Evolutionary conservation across 805 yeast species (phyloP).

Genomic region (Starmerella davenportii): DNA sequence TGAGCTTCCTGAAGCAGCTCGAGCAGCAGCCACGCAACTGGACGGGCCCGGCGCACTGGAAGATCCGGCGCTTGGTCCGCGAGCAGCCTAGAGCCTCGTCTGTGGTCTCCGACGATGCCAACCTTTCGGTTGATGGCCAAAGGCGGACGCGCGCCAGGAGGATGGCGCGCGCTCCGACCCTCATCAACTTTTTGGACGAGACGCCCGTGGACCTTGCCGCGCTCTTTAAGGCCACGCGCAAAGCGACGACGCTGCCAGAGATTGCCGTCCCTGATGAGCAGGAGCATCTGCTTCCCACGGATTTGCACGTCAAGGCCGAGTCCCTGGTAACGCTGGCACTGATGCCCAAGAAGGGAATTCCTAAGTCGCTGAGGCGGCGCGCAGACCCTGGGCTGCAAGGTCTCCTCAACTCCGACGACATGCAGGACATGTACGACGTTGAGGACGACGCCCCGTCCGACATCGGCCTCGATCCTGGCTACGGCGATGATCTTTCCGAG

Average conservation of each 20-base stretch:
- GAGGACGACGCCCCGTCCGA: not conserved
- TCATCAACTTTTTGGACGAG: slow-evolving; percentile 28
- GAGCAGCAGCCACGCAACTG: slow-evolving; percentile 46
- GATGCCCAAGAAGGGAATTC: slow-evolving; percentile 33
- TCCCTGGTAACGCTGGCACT: slow-evolving; percentile 48
- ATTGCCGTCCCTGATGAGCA: slow-evolving; percentile 25
- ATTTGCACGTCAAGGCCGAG: slow-evolving; percentile 51
- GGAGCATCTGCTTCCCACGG: slow-evolving; percentile 48
- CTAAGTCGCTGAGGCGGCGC: slow-evolving; percentile 7
- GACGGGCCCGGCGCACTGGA: slow-evolving; percentile 93
- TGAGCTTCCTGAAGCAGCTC: slow-evolving; percentile 8
- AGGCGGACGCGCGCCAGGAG: not conserved
- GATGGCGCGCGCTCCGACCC: slow-evolving; percentile 18
- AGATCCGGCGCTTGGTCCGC: slow-evolving; percentile 35
- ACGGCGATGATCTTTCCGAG: not conserved
- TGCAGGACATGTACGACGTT: not conserved
- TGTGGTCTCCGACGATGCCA: not conserved
- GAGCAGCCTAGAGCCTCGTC: not conserved
- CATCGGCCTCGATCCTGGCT: not conserved
- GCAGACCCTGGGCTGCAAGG: slow-evolving; percentile 4
- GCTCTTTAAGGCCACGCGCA: slow-evolving; percentile 17
- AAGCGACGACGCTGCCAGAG: slow-evolving; percentile 24
- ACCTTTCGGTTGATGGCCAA: not conserved
- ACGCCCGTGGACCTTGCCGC: slow-evolving; percentile 1
- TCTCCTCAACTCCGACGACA: not conserved